These are phyloP conservation scores for Calonectria henricotiae DNA, from an alignment of 2,329 filamentous ascomycete genomes.

Conservation along the genomic window DNA sequence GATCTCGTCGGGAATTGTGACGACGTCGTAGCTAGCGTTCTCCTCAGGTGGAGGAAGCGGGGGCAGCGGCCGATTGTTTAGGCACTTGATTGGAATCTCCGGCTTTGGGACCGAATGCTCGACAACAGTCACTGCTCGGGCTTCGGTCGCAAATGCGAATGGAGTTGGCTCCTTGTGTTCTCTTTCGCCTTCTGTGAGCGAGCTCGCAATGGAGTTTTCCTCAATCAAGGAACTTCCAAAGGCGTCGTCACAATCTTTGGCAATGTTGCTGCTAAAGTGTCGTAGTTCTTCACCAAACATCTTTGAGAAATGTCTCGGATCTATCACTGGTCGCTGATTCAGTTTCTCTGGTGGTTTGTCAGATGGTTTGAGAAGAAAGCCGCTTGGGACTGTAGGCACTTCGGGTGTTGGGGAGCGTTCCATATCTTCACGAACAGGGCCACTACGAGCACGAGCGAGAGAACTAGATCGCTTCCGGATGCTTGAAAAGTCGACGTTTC, in stretches of 20 bases:
- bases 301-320: conserved; percentile 53
- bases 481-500: conserved; percentile 71
- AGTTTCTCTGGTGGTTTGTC: conserved; percentile 38
- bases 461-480: conserved; percentile 62
- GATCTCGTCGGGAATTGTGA: conserved; percentile 44
- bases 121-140: conserved; percentile 45
- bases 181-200: conserved; percentile 55
- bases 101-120: conserved; percentile 49
- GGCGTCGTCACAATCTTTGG: conserved; percentile 92
- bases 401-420: conserved; percentile 54
- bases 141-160: conserved; percentile 62
- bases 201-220: conserved; percentile 58
- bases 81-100: conserved; percentile 57
- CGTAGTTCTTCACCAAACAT: conserved; percentile 82
- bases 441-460: conserved; percentile 46
- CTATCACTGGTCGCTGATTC: conserved; percentile 36
- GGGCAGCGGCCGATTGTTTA: conserved; percentile 69
- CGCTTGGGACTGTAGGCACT: conserved; percentile 49
- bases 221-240: conserved; percentile 79
- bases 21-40: conserved; percentile 38
- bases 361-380: conserved; percentile 49
- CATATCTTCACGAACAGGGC: conserved; percentile 44
- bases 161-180: conserved; percentile 59
- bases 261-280: conserved; percentile 87
- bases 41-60: conserved; percentile 61